Conservation (phyloP, 2,329 filamentous ascomycete species). For the Aspergillus sp. region DNA sequence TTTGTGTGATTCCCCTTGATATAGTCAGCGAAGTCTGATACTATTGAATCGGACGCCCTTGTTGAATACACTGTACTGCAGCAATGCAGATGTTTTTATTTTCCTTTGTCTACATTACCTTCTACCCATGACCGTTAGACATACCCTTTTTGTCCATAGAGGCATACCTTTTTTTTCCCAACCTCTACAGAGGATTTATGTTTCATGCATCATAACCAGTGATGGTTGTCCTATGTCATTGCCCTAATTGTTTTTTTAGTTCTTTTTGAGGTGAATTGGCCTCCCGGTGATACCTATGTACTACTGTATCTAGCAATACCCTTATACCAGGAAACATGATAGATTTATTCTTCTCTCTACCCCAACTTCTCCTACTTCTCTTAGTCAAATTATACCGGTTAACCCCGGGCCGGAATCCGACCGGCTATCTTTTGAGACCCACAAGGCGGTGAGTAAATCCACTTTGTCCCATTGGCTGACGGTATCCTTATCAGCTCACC, state of each 20-base stretch:
- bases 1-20: too few relatives aligned
- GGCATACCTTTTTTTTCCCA: constrained; percentile 5
- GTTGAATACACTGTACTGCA: background rate
- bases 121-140: constrained; percentile 4
- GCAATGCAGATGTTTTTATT: background rate
- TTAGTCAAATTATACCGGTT: too few relatives aligned
- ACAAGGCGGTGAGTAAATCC: constrained; percentile 7
- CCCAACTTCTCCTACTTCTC: too few relatives aligned
- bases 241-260: constrained; percentile 11
- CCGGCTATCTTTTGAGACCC: too few relatives aligned
- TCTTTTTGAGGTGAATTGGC: constrained; percentile 3
- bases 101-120: background rate
- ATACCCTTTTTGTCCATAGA: constrained; percentile 7
- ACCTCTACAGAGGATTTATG: constrained; percentile 1
- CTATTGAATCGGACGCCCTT: background rate
- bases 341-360: too few relatives aligned
- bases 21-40: too few relatives aligned
- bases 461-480: constrained; percentile 15
- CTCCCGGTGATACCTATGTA: constrained; percentile 7
- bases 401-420: too few relatives aligned
- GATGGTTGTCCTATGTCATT: constrained; percentile 5
- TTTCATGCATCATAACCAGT: constrained; percentile 7
- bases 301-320: constrained; percentile 4
- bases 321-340: too few relatives aligned
- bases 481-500: constrained; percentile 30